These are phyloP conservation scores for Parathielavia hyrcaniae DNA, from an alignment of 495 filamentous ascomycete species.

Conservation along the genomic window DNA sequence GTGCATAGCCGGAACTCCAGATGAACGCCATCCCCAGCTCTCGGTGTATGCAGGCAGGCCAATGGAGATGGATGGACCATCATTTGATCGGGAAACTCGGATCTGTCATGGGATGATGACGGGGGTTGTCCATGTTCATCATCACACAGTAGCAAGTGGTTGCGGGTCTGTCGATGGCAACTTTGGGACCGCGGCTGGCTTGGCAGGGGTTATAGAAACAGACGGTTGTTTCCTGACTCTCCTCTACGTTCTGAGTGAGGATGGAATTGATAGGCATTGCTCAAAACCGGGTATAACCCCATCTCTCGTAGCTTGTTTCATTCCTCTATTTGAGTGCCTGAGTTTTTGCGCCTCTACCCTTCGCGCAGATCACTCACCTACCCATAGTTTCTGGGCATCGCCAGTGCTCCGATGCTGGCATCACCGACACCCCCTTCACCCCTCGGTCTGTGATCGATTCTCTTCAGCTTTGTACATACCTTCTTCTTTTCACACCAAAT, in stretches of 20 bases:
- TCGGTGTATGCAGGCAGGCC: not conserved
- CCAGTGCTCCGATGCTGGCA: constrained; percentile 17
- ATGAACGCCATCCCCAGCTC: not conserved
- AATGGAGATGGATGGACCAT: not conserved
- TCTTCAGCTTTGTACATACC: not conserved
- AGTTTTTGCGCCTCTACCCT: not conserved
- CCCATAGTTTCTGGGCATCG: not conserved
- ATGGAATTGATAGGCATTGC: no score
- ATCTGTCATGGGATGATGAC: not conserved
- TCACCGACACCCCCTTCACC: constrained; percentile 8
- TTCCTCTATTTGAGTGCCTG: not conserved
- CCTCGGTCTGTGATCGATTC: constrained; percentile 16
- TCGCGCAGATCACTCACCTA: not conserved
- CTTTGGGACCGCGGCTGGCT: constrained; percentile 2
- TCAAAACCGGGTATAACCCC: not conserved
- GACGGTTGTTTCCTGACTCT: not conserved
- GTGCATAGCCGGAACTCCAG: not conserved
- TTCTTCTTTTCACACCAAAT: not conserved
- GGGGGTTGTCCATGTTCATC: not conserved
- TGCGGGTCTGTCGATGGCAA: constrained; percentile 6
- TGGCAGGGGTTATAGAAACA: constrained; percentile 10
- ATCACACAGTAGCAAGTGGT: not conserved
- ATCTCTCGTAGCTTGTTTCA: not conserved
- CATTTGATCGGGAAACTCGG: not conserved
- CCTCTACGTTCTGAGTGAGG: no score